Base-by-base conservation (phyloP, 306 rosid species). In the Acacia acuminata region DNA sequence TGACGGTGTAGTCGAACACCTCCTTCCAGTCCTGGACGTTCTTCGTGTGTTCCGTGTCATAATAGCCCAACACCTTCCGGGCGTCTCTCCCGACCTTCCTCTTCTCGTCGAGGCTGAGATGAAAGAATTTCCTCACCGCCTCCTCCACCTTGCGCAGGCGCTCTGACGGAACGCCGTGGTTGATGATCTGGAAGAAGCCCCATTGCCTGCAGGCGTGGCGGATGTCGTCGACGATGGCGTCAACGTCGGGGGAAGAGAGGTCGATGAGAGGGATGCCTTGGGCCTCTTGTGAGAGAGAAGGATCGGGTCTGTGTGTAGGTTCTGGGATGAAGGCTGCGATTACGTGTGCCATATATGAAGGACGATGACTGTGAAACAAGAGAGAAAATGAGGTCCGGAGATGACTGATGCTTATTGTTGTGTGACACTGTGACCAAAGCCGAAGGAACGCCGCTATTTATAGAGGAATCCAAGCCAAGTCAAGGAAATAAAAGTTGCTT, bases 11-110 rank as follows among this genome's bases (percentile, higher is more conserved):
- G 82, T 89, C 94, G 34, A 84, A 87, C 10, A 85, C 91, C 66
- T 91, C 94, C 40, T 89, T 91, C 94, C 94, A 89, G 16, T 91
- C 94, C 44, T 86, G 84, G 1, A 91, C 89, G 48, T 91, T 89
- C 83, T 87, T 89, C 6, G 94, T 91, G 32, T 76, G 81, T 61
- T 91, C 94, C 0, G 72, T 38, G 24, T 91, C 91, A 20, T 34
- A 86, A 10, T 91, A 91, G 2, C 92, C 92, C 25, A 16, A 4
- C 3, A 78, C 83, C 0, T 3, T 42, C 53, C 15, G 7, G 10
- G 20, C 53, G 2, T 71, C 75, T 4, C 75, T 42, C 34, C 6
- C n/a, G 5, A 71, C 75, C 36, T 71, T 71, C 55, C 75, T 71
- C 55, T 71, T 71, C 75, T 71, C 75, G 10, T 43, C 75, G 2